Evolutionary conservation across 78 protist species (phyloP), one percentile per base, ranked within the genome.

Genomic region (Dictyostelium firmibasis): DNA sequence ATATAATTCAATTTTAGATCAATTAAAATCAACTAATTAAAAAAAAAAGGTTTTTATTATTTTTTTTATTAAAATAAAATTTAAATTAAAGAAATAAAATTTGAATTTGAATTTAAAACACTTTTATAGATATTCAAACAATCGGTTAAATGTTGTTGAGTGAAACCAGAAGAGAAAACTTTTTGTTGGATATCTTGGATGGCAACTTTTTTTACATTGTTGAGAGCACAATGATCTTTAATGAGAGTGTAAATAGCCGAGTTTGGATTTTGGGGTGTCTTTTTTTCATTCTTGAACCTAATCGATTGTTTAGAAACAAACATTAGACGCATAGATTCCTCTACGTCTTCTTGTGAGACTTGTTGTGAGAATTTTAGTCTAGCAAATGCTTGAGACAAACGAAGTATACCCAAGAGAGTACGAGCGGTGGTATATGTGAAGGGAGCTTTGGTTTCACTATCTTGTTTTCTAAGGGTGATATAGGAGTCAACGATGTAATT

Each of bases 301-400:
- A 97, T 83, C 6, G 97, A 86, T 38, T 91, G 81, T 79, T 97
- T 97, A 1, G 99, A 97, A 23, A 38, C 13, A 60, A n/a, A 27
- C 97, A 98, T 85, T 50, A 99, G 91, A 18, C 99, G 50, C 38
- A 96, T 75, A 2, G 99, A 99, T 72, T 99, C 99, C 23, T 89
- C 96, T 7, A 99, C 89, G 81, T 99, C 99, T 9, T 47, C 36
- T 35, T 72, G 84, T 14, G 20, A 20, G 4, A 99, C 98, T 3
- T 6, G 29, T 25, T n/a, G 29, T 0, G 62, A 1, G 20, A 98
- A 62, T n/a, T 97, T 38, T 7, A 98, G 81, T 23, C 99, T 74
- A 1, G 98, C 98, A 64, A 27, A 64, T 5, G 99, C 99, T 57
- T 97, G 98, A 25, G 99, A 44, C 16, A 99, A 87, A 25, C 99